Conservation (phyloP, 2,329 filamentous ascomycete genomes). For the Apiospora arundinis region DNA sequence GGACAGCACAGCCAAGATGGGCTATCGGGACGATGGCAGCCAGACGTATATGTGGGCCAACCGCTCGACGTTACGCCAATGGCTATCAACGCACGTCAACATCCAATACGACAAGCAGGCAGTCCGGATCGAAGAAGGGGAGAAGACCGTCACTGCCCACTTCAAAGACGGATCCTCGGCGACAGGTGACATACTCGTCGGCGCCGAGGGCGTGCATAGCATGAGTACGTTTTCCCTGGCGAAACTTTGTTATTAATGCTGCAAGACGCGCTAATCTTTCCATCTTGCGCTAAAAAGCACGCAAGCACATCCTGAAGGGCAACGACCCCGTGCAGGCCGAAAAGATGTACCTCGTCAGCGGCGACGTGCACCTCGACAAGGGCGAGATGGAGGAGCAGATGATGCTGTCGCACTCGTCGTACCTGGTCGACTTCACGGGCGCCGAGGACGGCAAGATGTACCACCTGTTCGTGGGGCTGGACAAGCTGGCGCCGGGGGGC, state of each 20-base stretch:
- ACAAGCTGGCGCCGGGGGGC: slow-evolving; percentile 28
- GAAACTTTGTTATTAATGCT: no score
- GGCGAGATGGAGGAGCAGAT: slow-evolving; percentile 40
- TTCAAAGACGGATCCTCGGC: slow-evolving; percentile 37
- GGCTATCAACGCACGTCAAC: slow-evolving; percentile 35
- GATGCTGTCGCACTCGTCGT: slow-evolving; percentile 40
- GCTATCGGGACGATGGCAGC: not conserved
- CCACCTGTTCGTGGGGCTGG: slow-evolving; percentile 33
- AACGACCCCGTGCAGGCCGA: slow-evolving; percentile 37
- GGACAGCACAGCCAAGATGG: slow-evolving; percentile 23
- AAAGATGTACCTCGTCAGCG: slow-evolving; percentile 37
- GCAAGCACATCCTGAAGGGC: slow-evolving; percentile 38
- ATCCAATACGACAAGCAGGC: slow-evolving; percentile 36
- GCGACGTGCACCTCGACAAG: slow-evolving; percentile 35
- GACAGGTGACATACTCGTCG: slow-evolving; percentile 35
- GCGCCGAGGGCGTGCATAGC: slow-evolving; percentile 39
- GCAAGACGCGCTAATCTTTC: not conserved
- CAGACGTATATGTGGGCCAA: slow-evolving; percentile 30
- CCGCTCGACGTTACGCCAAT: slow-evolving; percentile 32
- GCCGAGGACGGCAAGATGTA: slow-evolving; percentile 4
- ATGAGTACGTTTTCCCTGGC: slow-evolving; percentile 26
- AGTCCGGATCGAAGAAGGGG: slow-evolving; percentile 28
- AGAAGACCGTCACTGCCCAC: slow-evolving; percentile 28
- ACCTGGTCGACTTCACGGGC: slow-evolving; percentile 31
- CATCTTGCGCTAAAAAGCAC: slow-evolving; percentile 28